Conservation (phyloP, 441 rosid species). For the Gossypium trilobum region DNA sequence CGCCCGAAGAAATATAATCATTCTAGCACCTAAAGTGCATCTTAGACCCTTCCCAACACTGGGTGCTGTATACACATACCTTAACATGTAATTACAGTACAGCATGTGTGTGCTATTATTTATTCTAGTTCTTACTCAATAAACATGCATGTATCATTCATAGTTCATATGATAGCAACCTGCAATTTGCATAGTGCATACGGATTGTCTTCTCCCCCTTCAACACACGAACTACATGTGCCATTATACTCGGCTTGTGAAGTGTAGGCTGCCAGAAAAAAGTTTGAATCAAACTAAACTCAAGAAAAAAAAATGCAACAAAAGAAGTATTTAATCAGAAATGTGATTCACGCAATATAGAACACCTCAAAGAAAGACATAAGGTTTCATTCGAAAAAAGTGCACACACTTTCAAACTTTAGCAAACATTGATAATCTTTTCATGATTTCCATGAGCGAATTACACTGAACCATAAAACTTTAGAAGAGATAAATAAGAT, state of each 20-base stretch:
- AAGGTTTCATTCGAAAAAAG: slow-evolving; percentile 1
- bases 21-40: background rate
- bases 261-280: slow-evolving; percentile 83
- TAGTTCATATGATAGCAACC: slow-evolving; percentile 36
- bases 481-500: background rate
- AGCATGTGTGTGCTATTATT: background rate
- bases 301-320: slow-evolving; percentile 5
- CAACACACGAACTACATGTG: slow-evolving; percentile 86
- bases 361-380: background rate
- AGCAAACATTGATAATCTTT: background rate
- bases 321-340: background rate
- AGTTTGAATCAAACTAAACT: slow-evolving; percentile 23
- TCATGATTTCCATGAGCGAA: background rate
- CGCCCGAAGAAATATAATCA: background rate
- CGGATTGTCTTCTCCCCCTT: slow-evolving; percentile 94
- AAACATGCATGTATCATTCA: background rate
- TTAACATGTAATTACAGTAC: background rate
- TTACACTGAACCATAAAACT: background rate
- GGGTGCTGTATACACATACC: background rate
- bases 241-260: slow-evolving; percentile 98
- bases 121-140: background rate
- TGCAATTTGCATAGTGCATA: slow-evolving; percentile 99
- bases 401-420: background rate
- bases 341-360: background rate
- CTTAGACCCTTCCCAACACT: background rate